Evolutionary conservation across 129 eudicot genomes (phyloP).

Genomic region (Flaveria bidentis): DNA sequence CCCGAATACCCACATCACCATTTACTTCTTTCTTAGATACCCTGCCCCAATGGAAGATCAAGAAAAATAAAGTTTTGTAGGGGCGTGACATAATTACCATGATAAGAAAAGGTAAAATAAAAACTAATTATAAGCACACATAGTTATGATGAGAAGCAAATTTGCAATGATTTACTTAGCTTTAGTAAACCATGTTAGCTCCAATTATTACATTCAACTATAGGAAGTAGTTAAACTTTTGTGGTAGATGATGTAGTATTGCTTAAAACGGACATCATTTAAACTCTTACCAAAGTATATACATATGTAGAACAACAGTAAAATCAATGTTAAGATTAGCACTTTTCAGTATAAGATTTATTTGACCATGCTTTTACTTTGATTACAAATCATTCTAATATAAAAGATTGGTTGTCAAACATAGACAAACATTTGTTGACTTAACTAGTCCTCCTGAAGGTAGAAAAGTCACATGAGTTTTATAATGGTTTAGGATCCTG

Average conservation of each 20-base stretch:
- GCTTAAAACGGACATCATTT: background rate
- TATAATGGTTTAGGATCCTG: background rate
- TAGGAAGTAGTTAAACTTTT: background rate
- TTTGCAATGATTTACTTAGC: background rate
- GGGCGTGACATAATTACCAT: background rate
- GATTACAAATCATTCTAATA: background rate
- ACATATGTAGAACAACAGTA: background rate
- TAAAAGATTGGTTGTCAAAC: background rate
- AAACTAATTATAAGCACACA: background rate
- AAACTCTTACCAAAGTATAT: background rate
- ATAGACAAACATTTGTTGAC: background rate
- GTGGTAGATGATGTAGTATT: background rate
- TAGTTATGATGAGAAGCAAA: background rate
- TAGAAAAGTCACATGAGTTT: background rate
- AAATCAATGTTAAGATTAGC: background rate
- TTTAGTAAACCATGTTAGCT: background rate
- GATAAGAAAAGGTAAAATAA: no score
- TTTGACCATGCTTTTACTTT: background rate
- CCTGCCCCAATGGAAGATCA: background rate
- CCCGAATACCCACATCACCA: constrained; percentile 96
- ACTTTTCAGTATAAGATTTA: no score
- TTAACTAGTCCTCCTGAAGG: no score
- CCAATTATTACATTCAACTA: background rate
- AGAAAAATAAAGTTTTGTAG: no score
- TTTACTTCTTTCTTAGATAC: constrained; percentile 20